These are phyloP conservation scores for Gynandropsis gynandra DNA, from an alignment of 345 rosid genomes.

Conservation along the genomic window DNA sequence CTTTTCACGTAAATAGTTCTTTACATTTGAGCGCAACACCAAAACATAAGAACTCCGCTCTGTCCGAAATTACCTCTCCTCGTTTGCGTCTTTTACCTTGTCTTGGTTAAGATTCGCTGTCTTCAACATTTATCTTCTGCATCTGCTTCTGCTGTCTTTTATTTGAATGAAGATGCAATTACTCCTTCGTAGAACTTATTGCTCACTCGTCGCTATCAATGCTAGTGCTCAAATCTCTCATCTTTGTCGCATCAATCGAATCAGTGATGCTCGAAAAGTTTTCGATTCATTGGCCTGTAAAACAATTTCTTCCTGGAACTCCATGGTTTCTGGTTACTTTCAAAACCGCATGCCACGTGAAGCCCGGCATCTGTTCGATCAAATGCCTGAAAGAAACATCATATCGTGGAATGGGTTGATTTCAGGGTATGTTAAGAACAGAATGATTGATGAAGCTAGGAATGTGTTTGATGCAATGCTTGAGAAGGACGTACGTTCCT, in stretches of 20 bases:
- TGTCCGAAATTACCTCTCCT: too few species aligned
- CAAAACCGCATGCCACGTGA: slow-evolving; percentile 44
- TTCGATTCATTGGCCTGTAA: slow-evolving; percentile 50
- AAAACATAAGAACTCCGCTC: too few species aligned
- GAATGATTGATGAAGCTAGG: slow-evolving; percentile 49
- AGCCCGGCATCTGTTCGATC: slow-evolving; percentile 47
- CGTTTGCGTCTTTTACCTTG: too few species aligned
- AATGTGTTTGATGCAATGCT: slow-evolving; percentile 54
- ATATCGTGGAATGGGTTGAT: slow-evolving; percentile 71
- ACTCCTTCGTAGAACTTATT: slow-evolving; percentile 27
- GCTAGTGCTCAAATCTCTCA: slow-evolving; percentile 40
- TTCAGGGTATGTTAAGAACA: slow-evolving; percentile 57
- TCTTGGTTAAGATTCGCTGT: too few species aligned
- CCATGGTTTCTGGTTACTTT: slow-evolving; percentile 47
- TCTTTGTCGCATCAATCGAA: slow-evolving; percentile 44
- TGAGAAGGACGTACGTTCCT: slow-evolving; percentile 51
- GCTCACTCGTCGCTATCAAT: slow-evolving; percentile 19
- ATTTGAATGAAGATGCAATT: slow-evolving; percentile 32
- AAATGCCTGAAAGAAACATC: slow-evolving; percentile 58
- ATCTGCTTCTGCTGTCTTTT: too few species aligned
- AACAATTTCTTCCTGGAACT: slow-evolving; percentile 54
- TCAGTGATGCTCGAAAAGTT: slow-evolving; percentile 43
- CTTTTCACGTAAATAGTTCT: too few species aligned
- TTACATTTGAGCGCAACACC: too few species aligned
- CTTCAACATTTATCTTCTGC: too few species aligned